Conservation (phyloP, 2,329 filamentous ascomycete genomes). For the Hypoxylon sp. region DNA sequence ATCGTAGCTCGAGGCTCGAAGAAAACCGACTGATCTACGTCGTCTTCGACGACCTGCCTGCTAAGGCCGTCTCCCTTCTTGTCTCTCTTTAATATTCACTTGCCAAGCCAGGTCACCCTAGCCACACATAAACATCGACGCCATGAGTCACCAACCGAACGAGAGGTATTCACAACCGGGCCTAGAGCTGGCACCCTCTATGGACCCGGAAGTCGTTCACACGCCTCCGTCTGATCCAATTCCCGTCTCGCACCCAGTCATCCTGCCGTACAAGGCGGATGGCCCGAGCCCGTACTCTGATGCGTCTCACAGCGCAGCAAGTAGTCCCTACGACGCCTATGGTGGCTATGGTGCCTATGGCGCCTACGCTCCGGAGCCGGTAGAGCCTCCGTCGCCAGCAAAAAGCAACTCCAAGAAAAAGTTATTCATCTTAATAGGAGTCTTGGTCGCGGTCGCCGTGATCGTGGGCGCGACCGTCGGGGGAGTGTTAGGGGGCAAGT, state of each 20-base stretch:
- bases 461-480: conserved; percentile 20
- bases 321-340: neutral
- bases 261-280: neutral
- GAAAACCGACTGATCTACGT: neutral
- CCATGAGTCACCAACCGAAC: conserved; percentile 7
- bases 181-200: conserved; percentile 17
- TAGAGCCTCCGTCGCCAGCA: neutral
- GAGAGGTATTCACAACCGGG: conserved; percentile 20
- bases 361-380: neutral
- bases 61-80: neutral
- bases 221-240: neutral
- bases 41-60: neutral
- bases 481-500: conserved; percentile 19
- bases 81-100: neutral
- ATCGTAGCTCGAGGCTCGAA: neutral
- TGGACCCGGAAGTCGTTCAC: conserved; percentile 12
- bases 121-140: neutral
- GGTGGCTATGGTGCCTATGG: neutral
- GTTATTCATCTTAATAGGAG: conserved; percentile 19
- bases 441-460: conserved; percentile 4
- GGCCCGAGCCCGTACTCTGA: neutral
- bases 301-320: neutral
- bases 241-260: neutral
- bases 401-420: conserved; percentile 7
- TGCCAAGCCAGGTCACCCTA: neutral